Percentiles rank a stretch among this genome's conserved stretches.
These are phyloP conservation scores for Scheffersomyces amazonensis DNA, from an alignment of 805 yeast species.

Conservation along the genomic window DNA sequence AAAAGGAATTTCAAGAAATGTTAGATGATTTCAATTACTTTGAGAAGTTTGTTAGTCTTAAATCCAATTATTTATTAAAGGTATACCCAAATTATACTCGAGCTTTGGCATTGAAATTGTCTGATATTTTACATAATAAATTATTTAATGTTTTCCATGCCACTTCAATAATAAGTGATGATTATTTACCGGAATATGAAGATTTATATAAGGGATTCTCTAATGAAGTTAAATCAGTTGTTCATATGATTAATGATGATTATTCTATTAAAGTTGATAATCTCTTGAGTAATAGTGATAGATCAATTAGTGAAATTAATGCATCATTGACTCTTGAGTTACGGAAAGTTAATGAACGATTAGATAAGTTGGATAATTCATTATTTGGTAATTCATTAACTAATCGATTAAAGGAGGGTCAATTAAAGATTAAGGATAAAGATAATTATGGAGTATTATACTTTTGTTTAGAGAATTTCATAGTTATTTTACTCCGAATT, in stretches of 20 bases:
- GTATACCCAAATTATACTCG: conserved; percentile 19
- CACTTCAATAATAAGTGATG: conserved; percentile 24
- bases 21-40: conserved; percentile 12
- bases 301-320: conserved; percentile 70
- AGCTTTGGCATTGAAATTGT: conserved; percentile 11
- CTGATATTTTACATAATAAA: conserved; percentile 14
- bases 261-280: conserved; percentile 58
- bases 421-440: conserved; percentile 20
- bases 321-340: conserved; percentile 66
- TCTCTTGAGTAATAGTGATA: conserved; percentile 58
- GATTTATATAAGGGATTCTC: conserved; percentile 27
- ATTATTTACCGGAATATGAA: conserved; percentile 32
- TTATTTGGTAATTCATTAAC: conserved; percentile 24
- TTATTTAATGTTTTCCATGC: conserved; percentile 12
- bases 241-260: conserved; percentile 36
- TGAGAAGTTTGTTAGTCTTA: conserved; percentile 11
- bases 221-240: conserved; percentile 32
- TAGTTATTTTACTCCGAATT: conserved; percentile 49
- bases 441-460: conserved; percentile 39
- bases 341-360: conserved; percentile 48
- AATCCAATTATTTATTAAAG: conserved; percentile 14
- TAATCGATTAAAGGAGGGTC: conserved; percentile 7
- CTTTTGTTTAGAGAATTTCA: conserved; percentile 46
- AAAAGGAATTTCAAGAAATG: conserved; percentile 8
- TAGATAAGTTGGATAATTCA: conserved; percentile 40